Evolutionary conservation across 805 yeast genomes (phyloP).

Genomic region (Yamadazyma endophytica): DNA sequence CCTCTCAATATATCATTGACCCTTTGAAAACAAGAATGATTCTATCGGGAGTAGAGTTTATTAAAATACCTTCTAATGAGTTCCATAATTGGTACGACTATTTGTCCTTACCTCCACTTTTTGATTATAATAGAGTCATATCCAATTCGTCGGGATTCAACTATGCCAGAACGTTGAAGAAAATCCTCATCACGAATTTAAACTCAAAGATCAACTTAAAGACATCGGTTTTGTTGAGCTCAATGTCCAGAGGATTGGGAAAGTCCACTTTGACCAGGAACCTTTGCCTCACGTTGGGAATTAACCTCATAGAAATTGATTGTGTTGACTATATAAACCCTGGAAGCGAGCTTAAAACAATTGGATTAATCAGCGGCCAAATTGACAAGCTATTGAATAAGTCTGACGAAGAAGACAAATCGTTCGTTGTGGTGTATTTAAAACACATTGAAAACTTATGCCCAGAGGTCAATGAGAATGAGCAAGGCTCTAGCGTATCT

Average conservation of each 20-base stretch:
- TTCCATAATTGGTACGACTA: conserved; percentile 44
- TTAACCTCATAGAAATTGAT: conserved; percentile 65
- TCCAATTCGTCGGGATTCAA: conserved; percentile 23
- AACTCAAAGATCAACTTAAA: conserved; percentile 38
- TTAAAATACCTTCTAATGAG: conserved; percentile 30
- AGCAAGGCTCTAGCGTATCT: conserved; percentile 33
- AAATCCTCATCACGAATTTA: conserved; percentile 53
- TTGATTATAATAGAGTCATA: conserved; percentile 25
- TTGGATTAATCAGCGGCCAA: conserved; percentile 74
- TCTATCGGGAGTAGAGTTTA: conserved; percentile 57
- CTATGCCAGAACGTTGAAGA: conserved; percentile 48
- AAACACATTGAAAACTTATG: conserved; percentile 77
- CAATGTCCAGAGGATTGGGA: conserved; percentile 75
- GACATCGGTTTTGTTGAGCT: conserved; percentile 63
- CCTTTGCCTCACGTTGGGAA: conserved; percentile 55
- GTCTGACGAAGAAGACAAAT: conserved; percentile 18
- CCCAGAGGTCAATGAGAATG: conserved; percentile 59
- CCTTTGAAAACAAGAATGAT: conserved; percentile 64
- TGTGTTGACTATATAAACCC: conserved; percentile 62
- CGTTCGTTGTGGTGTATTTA: conserved; percentile 48
- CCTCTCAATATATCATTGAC: conserved; percentile 55
- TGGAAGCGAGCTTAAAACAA: conserved; percentile 71
- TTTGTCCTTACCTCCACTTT: conserved; percentile 38
- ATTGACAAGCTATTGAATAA: conserved; percentile 57
- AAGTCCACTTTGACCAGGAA: conserved; percentile 62